Evolutionary conservation across 805 yeast genomes (phyloP), one percentile per base, ranked within the genome.

Genomic region (Naumovozyma castellii): DNA sequence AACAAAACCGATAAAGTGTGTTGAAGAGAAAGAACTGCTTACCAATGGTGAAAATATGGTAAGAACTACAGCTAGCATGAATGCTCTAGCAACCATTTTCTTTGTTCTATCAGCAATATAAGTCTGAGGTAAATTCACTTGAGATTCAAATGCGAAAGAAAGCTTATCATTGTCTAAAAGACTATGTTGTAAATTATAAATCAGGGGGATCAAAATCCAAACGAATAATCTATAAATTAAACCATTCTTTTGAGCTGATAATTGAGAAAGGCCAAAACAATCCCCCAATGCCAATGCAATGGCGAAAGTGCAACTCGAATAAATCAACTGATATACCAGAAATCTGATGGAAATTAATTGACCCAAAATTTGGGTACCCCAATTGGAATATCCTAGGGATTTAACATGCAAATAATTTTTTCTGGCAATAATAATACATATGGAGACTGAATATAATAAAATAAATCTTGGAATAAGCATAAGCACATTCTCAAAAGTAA

Each of bases 151-250:
- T 3, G 54, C 49, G 56, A 80, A 72, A 1, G 59, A 54, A 32
- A 82, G 60, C 42, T 74, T 67, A 55, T 77, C 78, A 44, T 75
- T 64, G 53, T 78, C 81, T 41, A 74, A 68, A 0, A 72, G 48
- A 12, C 73, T 48, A 51, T 73, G 80, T 43, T 73, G 77, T 1
- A 66, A 37, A 5, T 78, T 50, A 54, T 80, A 82, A 5, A 67
- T 28, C 0, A 66, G 25, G 0, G 76, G 72, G 5, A 69, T 50
- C 18, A 65, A 54, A 1, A 61, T 9, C 18, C 72, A 61, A 34
- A 63, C 67, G 49, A 43, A 44, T 12, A 52, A 30, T 43, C 47
- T 56, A 35, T 39, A 45, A 10, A 22, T 10, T 36, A 19, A 45
- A 18, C 34, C 20, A 14, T n/a, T 13, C 15, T 18, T 22, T 9